Conservation (phyloP, 257 asterid genomes). For the Paulownia fortunei region DNA sequence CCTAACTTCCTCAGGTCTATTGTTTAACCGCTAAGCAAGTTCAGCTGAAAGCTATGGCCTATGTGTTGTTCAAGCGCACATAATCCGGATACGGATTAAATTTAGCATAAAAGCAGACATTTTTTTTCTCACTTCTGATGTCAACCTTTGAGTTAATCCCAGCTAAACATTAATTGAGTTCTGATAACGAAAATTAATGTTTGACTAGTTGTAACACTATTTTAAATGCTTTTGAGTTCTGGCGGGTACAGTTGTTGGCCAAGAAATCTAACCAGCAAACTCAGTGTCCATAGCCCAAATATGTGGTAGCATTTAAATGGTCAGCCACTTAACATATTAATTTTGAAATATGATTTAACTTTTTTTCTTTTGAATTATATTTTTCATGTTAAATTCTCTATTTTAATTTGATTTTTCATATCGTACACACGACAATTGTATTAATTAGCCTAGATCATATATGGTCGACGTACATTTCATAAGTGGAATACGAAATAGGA, state of each 20-base stretch:
- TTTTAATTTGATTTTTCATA: no score
- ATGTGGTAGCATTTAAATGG: no score
- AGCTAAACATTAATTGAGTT: neutral
- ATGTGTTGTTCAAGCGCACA: constrained; percentile 32
- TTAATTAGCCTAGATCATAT: no score
- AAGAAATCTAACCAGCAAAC: neutral
- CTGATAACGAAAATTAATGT: neutral
- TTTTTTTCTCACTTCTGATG: constrained; percentile 34
- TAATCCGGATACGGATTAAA: neutral
- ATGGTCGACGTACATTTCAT: no score
- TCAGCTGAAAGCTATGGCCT: constrained; percentile 42
- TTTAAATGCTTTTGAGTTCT: constrained; percentile 31
- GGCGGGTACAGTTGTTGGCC: constrained; percentile 57
- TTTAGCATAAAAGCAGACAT: neutral
- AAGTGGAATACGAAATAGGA: no score
- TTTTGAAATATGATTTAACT: no score
- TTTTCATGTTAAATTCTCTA: no score
- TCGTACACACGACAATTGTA: no score
- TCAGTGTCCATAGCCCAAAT: neutral
- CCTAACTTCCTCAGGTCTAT: constrained; percentile 52
- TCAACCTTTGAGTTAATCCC: constrained; percentile 45
- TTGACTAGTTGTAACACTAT: neutral
- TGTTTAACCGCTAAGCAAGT: constrained; percentile 64
- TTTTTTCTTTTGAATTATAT: no score
- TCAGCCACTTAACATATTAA: no score